These are phyloP conservation scores for Hyaloscypha hepaticicola DNA, from an alignment of 495 filamentous ascomycete genomes.

Conservation along the genomic window DNA sequence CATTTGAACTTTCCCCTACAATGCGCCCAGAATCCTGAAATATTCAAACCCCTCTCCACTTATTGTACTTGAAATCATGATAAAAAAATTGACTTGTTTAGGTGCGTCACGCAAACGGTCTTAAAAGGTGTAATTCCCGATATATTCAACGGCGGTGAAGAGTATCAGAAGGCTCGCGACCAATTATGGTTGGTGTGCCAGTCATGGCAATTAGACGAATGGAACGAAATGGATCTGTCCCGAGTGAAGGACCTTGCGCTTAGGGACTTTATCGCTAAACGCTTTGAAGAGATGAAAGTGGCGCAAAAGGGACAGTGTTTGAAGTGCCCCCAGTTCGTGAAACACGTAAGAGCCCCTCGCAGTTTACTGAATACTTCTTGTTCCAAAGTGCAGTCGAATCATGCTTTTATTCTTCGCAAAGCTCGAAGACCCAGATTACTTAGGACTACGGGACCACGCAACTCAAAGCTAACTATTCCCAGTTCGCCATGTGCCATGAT, in stretches of 20 bases:
- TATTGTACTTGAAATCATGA: not conserved
- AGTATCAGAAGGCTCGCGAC: slow-evolving; percentile 48
- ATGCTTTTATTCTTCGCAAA: too few relatives aligned
- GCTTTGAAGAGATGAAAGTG: slow-evolving; percentile 57
- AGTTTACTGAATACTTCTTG: not conserved
- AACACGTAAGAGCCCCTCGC: slow-evolving; percentile 64
- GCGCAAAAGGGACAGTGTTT: slow-evolving; percentile 59
- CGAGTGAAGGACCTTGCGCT: slow-evolving; percentile 75
- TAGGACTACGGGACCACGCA: not conserved
- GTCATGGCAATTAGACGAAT: slow-evolving; percentile 69
- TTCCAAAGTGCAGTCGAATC: not conserved
- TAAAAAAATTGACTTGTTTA: not conserved
- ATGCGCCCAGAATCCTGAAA: not conserved
- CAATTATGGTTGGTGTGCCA: slow-evolving; percentile 60
- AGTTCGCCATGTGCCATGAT: slow-evolving; percentile 91
- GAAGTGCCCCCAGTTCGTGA: slow-evolving; percentile 71
- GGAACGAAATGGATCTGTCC: slow-evolving; percentile 84
- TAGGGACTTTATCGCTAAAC: slow-evolving; percentile 68
- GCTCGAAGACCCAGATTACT: too few relatives aligned
- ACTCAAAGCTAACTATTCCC: slow-evolving; percentile 13
- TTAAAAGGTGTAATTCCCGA: slow-evolving; percentile 60
- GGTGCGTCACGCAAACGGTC: slow-evolving; percentile 65
- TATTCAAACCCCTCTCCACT: not conserved
- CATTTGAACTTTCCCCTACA: not conserved
- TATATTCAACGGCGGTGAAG: slow-evolving; percentile 47